Evolutionary conservation across 305 asterid genomes (phyloP), one percentile per base, ranked within the genome.

Genomic region (Solanum aculeatissimum): DNA sequence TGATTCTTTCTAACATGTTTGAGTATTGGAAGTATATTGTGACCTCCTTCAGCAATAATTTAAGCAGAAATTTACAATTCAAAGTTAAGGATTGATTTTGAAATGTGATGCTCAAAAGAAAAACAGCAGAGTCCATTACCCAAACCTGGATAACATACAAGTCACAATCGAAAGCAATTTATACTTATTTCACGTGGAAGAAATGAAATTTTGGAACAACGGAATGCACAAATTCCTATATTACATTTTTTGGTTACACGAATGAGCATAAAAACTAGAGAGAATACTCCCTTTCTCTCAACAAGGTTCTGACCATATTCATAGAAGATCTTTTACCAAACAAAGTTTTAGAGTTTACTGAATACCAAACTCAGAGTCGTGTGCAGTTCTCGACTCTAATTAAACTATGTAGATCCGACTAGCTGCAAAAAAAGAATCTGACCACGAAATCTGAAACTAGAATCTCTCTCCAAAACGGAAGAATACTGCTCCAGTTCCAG

Each of bases 381-480:
- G 63, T 27, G 65, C 19, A 32, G 66, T 78, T 53, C 32, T 53
- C 32, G 21, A 53, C 82, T 78, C 66, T 5, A 35, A 78, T 72
- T 21, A 43, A 45, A 23, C 19, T 62, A 62, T 1, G 14, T 69
- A 69, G 49, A 32, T 53, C 66, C 21, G 66, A 78, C 82, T 78
- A 51, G 66, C 82, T 78, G 82, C 82, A 53, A 53, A 78, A 70
- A 78, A 53, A 78, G 49, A 35, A 51, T 29, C 29, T 8, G 65
- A 53, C 25, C 18, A 10, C 3, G 19, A 9, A 77, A 77, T 51
- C 82, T 53, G 82, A 29, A 51, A 53, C 82, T 78, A 78, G 66
- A 94, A 94, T 85, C 98, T 92, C 90, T 94, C 98, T 53, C 98
- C 98, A 84, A 93, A 93, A 57, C 98, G 84, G 90, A 94, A 93